Evolutionary conservation across 2,329 filamentous ascomycete species (phyloP).

Genomic region (Xylaria sp.): DNA sequence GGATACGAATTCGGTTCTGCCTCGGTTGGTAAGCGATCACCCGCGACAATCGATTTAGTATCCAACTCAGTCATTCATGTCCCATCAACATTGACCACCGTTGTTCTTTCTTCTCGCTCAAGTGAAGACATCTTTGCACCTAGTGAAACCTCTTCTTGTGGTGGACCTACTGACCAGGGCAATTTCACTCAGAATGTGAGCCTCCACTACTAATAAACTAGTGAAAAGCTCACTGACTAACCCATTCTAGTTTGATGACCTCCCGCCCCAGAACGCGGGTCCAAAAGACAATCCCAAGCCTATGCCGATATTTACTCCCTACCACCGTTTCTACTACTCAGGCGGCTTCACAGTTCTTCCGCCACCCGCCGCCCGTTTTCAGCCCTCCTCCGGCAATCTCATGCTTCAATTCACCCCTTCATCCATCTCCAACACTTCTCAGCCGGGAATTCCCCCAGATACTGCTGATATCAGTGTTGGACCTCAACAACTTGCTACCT

Average conservation of each 20-base stretch:
- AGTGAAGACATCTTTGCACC: conserved; percentile 24
- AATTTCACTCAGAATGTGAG: conserved; percentile 48
- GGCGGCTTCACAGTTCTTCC: conserved; percentile 42
- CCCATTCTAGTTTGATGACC: conserved; percentile 44
- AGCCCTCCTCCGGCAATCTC: conserved; percentile 46
- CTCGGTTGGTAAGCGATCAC: conserved; percentile 31
- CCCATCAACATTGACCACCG: conserved; percentile 44
- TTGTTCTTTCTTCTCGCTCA: conserved; percentile 37
- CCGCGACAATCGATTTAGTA: conserved; percentile 30
- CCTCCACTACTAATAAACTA: neutral
- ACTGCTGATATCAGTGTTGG: conserved; percentile 44
- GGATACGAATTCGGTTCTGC: conserved; percentile 42
- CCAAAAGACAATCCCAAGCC: conserved; percentile 35
- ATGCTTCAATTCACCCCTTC: conserved; percentile 48
- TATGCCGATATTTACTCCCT: conserved; percentile 44
- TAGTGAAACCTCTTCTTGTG: conserved; percentile 38
- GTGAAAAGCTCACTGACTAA: conserved; percentile 19
- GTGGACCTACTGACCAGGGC: conserved; percentile 41
- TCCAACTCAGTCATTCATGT: conserved; percentile 1
- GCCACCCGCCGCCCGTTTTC: conserved; percentile 37
- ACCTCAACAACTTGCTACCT: conserved; percentile 39
- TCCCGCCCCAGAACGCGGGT: conserved; percentile 35
- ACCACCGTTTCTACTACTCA: conserved; percentile 49
- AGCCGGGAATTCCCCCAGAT: conserved; percentile 28
- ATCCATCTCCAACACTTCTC: conserved; percentile 40